Conservation (phyloP, 441 rosid species). For the Biscutella laevigata region DNA sequence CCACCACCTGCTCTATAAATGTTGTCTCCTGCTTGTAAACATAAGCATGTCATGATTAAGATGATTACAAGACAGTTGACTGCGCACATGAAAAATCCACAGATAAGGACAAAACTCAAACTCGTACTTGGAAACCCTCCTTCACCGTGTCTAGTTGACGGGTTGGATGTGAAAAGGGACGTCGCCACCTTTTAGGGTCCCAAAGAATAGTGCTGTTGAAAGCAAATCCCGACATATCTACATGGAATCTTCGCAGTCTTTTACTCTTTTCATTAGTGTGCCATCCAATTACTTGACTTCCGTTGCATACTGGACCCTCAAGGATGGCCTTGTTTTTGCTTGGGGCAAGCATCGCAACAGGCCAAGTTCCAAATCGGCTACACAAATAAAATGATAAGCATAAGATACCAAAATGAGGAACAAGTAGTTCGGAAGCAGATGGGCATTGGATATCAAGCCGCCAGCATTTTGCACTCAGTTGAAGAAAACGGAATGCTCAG, state of each 20-base stretch:
- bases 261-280: slow-evolving; percentile 93
- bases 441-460: background rate
- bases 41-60: background rate
- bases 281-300: slow-evolving; percentile 81
- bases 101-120: background rate
- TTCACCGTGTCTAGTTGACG: slow-evolving; percentile 74
- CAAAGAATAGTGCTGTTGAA: slow-evolving; percentile 90
- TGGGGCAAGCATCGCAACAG: slow-evolving; percentile 94
- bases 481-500: background rate
- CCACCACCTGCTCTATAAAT: slow-evolving; percentile 82
- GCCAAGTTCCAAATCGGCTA: slow-evolving; percentile 95
- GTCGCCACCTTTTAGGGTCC: slow-evolving; percentile 80
- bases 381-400: slow-evolving; percentile 12
- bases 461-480: background rate
- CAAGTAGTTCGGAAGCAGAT: background rate
- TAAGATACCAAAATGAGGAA: background rate
- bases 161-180: slow-evolving; percentile 38
- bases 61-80: background rate
- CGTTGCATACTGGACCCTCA: slow-evolving; percentile 90
- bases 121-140: slow-evolving; percentile 86
- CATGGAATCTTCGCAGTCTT: slow-evolving; percentile 78
- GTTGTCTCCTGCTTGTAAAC: slow-evolving; percentile 56
- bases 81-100: background rate
- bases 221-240: slow-evolving; percentile 97
- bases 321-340: slow-evolving; percentile 86